A percentile compares a stretch with the other conserved stretches of the same genome.
Conservation (phyloP, 495 filamentous ascomycete species). For the Neurospora sp. region DNA sequence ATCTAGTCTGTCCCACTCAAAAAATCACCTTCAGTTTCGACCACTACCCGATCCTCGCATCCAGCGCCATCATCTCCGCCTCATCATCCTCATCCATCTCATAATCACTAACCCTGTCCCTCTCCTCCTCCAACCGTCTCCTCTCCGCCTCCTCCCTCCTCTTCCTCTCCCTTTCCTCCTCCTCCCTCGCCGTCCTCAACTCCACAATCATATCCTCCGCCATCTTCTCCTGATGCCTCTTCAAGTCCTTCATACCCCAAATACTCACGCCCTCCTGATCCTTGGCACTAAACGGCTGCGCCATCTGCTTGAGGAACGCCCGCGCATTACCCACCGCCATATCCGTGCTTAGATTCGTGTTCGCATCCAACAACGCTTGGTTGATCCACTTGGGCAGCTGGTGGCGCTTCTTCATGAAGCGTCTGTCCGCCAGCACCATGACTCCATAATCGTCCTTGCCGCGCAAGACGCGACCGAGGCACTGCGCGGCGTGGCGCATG, state of each 20-base stretch:
- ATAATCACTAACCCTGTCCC: constrained; percentile 38
- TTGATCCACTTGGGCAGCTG: constrained; percentile 98
- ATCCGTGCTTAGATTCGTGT: constrained; percentile 84
- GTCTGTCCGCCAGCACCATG: constrained; percentile 91
- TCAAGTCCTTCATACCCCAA: constrained; percentile 73
- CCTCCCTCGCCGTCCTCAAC: constrained; percentile 20
- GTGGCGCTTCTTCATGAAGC: constrained; percentile 78
- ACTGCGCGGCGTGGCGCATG: constrained; percentile 97
- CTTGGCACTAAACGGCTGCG: constrained; percentile 69
- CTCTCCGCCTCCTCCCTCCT: constrained; percentile 14
- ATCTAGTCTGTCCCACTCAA: neutral
- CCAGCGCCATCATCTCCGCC: constrained; percentile 55
- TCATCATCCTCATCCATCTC: constrained; percentile 52
- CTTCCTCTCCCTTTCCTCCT: constrained; percentile 23
- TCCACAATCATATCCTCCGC: constrained; percentile 49
- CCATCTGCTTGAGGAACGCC: constrained; percentile 83
- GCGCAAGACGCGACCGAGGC: constrained; percentile 85
- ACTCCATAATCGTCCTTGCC: constrained; percentile 98
- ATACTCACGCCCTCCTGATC: constrained; percentile 88
- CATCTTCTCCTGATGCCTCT: constrained; percentile 65
- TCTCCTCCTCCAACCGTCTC: neutral
- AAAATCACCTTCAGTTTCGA: neutral
- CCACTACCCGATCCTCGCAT: constrained; percentile 8
- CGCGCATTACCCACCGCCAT: constrained; percentile 86
- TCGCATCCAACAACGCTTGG: constrained; percentile 71